Evolutionary conservation across 2,329 filamentous ascomycete genomes (phyloP).

Genomic region (Sclerotiophoma versabilis): DNA sequence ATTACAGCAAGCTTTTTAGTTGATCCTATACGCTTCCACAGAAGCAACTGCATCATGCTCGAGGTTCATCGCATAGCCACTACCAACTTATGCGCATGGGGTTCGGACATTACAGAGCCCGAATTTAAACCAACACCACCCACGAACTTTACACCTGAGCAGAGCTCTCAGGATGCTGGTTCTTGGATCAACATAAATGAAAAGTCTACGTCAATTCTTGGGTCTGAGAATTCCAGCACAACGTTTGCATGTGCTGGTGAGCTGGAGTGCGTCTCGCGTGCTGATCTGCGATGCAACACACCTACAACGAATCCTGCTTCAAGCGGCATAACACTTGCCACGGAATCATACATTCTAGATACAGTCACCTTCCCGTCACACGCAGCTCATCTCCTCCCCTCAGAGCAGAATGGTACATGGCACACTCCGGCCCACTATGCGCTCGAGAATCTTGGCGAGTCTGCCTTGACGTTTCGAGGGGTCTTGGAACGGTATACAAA

Average conservation of each 20-base stretch:
- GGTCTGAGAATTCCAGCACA: neutral
- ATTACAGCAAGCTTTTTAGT: no score
- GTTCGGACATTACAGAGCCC: neutral
- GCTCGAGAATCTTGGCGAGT: neutral
- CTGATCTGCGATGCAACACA: neutral
- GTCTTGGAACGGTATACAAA: neutral
- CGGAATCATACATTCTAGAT: slow-evolving; percentile 1
- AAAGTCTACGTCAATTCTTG: neutral
- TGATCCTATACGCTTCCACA: neutral
- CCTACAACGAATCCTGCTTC: neutral
- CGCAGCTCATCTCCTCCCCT: slow-evolving; percentile 14
- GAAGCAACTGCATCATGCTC: neutral
- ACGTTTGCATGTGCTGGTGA: neutral
- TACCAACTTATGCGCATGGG: neutral
- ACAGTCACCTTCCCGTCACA: slow-evolving; percentile 17
- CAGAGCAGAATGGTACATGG: slow-evolving; percentile 19
- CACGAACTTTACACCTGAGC: neutral
- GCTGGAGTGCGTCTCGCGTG: no score
- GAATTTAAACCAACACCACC: neutral
- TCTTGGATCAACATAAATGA: neutral
- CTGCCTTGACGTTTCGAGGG: neutral
- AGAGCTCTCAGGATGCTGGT: neutral
- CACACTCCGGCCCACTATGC: neutral
- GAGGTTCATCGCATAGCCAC: neutral
- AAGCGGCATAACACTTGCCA: neutral